Conservation (phyloP, 2,329 filamentous ascomycete genomes). For the Aphanocladium album region DNA sequence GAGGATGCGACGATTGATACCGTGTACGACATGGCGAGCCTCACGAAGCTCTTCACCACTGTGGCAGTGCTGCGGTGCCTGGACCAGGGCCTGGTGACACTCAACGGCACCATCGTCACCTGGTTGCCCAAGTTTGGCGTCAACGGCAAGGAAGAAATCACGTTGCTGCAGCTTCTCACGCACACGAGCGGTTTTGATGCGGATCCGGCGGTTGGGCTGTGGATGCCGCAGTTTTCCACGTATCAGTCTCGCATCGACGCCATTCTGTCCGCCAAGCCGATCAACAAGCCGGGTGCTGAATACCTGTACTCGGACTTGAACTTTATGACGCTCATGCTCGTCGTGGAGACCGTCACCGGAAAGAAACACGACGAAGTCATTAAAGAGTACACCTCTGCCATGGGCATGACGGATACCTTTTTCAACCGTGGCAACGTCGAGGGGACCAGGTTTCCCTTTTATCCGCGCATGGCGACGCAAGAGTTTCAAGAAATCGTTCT, state of each 20-base stretch:
- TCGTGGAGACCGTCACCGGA: constrained; percentile 26
- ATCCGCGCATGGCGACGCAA: constrained; percentile 24
- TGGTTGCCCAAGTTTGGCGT: constrained; percentile 28
- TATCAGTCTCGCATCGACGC: constrained; percentile 22
- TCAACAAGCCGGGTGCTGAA: constrained; percentile 22
- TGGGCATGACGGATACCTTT: constrained; percentile 28
- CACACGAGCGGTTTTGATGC: constrained; percentile 30
- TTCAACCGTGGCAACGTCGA: constrained; percentile 30
- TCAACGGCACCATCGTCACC: constrained; percentile 25
- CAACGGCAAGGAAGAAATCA: constrained; percentile 30
- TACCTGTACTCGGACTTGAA: constrained; percentile 32
- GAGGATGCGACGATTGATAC: constrained; percentile 27
- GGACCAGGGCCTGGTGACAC: constrained; percentile 21
- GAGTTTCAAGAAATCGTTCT: constrained; percentile 29
- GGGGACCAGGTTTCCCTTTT: constrained; percentile 19
- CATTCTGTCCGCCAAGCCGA: constrained; percentile 23
- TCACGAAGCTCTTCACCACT: constrained; percentile 34
- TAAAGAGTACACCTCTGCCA: constrained; percentile 19
- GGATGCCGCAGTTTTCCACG: constrained; percentile 17
- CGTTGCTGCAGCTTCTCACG: constrained; percentile 27
- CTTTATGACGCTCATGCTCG: constrained; percentile 27
- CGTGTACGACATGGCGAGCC: constrained; percentile 34
- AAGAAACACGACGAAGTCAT: constrained; percentile 23
- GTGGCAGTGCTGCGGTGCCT: constrained; percentile 27
- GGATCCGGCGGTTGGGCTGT: constrained; percentile 24